Base-by-base conservation (phyloP, 352 stramenopile genomes). In the Saprolegnia diclina region DNA sequence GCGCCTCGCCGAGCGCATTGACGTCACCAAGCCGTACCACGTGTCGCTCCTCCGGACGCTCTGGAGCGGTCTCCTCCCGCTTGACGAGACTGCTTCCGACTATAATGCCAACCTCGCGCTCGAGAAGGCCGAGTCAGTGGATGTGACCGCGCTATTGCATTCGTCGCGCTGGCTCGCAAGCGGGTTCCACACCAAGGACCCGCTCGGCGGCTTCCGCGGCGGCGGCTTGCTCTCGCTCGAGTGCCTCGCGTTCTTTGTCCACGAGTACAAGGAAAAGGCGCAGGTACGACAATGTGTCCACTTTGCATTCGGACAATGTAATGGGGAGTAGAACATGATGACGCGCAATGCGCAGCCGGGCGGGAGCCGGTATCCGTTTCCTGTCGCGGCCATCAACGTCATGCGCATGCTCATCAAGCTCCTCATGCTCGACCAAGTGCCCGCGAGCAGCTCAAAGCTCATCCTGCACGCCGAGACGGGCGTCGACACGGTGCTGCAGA, bases 331-430 rank as follows among this genome's bases (percentile, higher is more conserved):
- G 19, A 68, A 73, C n/a, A 92, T 94, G 84, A 91, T 94, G 83
- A 52, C 71, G 56, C 81, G 81, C 65, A 92, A 92, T 73, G 82
- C 82, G 5, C 62, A 81, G 18, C 73, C 86, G 0, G 86, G 86
- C 19, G 86, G 86, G 21, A 91, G 87, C 38, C 81, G 86, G 14
- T 94, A 92, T 56, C 84, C 84, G 57, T 92, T 92, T 71, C 86
- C 86, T 19, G 86, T 94, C 37, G 86, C 86, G 6, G 82, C 78
- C 52, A 90, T 94, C 72, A 94, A 94, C 67, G 84, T 94, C n/a
- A 76, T 92, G 79, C 82, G 86, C 18, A 92, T 94, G 86, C 76
- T 91, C 74, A 76, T 91, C 71, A 89, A 83, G 73, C 72, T 94
- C 29, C 64, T 92, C 57, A 92, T 94, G 86, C 74, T 94, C 22